phyloP scores from a whole-genome alignment of 2,329 filamentous ascomycete genomes.

The Knoxdaviesia proteae region DNA sequence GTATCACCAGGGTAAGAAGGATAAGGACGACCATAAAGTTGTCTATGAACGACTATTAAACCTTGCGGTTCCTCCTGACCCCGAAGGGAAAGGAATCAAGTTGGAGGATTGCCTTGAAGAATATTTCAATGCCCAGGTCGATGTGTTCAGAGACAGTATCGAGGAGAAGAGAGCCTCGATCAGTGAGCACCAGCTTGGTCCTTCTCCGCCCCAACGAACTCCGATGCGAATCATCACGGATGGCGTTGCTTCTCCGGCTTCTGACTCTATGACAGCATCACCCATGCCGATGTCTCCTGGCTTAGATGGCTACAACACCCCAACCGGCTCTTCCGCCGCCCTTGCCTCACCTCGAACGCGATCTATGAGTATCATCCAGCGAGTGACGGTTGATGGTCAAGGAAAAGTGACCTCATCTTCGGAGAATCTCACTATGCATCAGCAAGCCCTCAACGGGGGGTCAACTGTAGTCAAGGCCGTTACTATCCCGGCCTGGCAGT shows the following conservation, averaged over 20 bases:
- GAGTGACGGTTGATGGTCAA: constrained; percentile 31
- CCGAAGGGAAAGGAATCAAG: constrained; percentile 49
- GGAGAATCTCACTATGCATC: constrained; percentile 13
- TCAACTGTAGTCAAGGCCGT: constrained; percentile 53
- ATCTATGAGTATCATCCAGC: constrained; percentile 40
- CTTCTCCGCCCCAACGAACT: not conserved
- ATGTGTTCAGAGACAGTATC: constrained; percentile 56
- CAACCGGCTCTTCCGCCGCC: not conserved
- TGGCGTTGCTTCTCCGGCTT: not conserved
- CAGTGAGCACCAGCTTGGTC: not conserved
- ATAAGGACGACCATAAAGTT: constrained; percentile 80
- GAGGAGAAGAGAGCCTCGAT: constrained; percentile 24
- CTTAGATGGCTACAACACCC: not conserved
- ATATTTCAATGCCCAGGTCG: constrained; percentile 87
- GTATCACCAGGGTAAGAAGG: constrained; percentile 74
- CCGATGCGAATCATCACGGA: not conserved
- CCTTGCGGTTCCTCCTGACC: constrained; percentile 64
- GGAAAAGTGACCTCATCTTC: constrained; percentile 5
- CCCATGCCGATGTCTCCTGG: not conserved
- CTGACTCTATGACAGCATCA: not conserved
- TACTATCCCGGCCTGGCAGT: constrained; percentile 92
- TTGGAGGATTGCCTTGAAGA: constrained; percentile 82
- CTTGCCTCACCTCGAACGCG: constrained; percentile 6
- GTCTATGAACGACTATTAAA: constrained; percentile 82
- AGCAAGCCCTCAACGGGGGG: constrained; percentile 21